A percentile compares a stretch with the other conserved stretches of the same genome.
Evolutionary conservation across 257 asterid genomes (phyloP).

Genomic region (Mentha longifolia): DNA sequence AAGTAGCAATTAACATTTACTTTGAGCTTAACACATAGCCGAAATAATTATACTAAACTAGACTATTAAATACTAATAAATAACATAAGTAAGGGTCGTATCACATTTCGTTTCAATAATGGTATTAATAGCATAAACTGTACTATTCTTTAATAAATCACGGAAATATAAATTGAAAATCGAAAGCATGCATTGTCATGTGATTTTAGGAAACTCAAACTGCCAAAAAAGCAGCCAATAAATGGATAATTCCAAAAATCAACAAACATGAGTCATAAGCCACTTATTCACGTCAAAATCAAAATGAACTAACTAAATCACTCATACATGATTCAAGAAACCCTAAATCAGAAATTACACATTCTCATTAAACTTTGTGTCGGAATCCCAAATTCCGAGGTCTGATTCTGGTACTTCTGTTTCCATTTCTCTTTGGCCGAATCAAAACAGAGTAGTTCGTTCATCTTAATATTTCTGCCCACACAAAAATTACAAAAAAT

Average conservation of each 20-base stretch:
- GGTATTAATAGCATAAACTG: too few relatives aligned
- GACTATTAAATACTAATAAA: too few relatives aligned
- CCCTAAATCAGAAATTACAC: neutral
- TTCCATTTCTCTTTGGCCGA: neutral
- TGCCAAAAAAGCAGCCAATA: neutral
- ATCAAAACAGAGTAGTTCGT: neutral
- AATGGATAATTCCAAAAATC: conserved; percentile 26
- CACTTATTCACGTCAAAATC: conserved; percentile 22
- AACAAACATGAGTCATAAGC: neutral
- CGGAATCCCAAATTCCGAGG: conserved; percentile 22
- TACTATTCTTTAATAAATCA: too few relatives aligned
- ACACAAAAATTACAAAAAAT: neutral
- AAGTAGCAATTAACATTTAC: too few relatives aligned
- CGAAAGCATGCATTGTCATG: neutral
- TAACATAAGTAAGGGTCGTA: too few relatives aligned
- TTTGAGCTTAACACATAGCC: too few relatives aligned
- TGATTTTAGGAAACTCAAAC: neutral
- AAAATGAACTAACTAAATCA: neutral
- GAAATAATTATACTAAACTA: too few relatives aligned
- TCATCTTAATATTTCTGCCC: neutral
- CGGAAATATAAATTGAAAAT: too few relatives aligned
- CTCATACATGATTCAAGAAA: neutral
- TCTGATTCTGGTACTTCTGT: conserved; percentile 28
- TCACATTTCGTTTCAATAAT: too few relatives aligned
- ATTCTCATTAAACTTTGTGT: neutral